Conservation (phyloP, 331 rosid genomes). For the Pyrus hybrid region DNA sequence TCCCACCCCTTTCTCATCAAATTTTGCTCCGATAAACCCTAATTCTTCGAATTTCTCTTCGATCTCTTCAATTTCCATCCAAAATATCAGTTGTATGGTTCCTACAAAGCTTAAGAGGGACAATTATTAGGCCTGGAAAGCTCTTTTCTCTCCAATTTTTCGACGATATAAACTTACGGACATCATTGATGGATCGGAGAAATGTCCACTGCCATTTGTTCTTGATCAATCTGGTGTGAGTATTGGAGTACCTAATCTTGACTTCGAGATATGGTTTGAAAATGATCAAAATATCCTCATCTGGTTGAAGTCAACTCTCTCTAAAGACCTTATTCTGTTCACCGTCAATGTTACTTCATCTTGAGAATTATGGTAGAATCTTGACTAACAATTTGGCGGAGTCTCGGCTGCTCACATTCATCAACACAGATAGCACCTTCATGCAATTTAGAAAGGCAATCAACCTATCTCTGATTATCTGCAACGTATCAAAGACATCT, state of each 20-base stretch:
- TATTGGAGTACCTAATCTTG: no score
- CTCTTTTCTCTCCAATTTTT: neutral
- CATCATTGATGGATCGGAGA: neutral
- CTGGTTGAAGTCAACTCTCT: neutral
- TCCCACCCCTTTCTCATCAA: neutral
- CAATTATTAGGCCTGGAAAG: no score
- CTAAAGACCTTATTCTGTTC: rapidly evolving
- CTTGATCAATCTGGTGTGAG: neutral
- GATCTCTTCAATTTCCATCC: neutral
- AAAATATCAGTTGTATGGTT: neutral
- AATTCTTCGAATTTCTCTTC: no score
- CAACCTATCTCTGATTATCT: neutral
- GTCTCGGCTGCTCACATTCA: no score
- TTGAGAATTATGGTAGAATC: neutral
- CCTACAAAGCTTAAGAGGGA: neutral
- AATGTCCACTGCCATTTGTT: neutral
- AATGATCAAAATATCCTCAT: neutral
- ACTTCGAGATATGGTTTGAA: neutral
- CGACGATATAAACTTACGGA: rapidly evolving
- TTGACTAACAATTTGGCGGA: no score
- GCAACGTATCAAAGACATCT: neutral
- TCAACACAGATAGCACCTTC: rapidly evolving
- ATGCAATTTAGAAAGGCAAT: neutral
- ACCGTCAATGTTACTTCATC: neutral
- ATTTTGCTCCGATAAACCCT: neutral